These are phyloP conservation scores for Mucor sp. DNA, from an alignment of 371 early-diverging fungal species.

Conservation along the genomic window DNA sequence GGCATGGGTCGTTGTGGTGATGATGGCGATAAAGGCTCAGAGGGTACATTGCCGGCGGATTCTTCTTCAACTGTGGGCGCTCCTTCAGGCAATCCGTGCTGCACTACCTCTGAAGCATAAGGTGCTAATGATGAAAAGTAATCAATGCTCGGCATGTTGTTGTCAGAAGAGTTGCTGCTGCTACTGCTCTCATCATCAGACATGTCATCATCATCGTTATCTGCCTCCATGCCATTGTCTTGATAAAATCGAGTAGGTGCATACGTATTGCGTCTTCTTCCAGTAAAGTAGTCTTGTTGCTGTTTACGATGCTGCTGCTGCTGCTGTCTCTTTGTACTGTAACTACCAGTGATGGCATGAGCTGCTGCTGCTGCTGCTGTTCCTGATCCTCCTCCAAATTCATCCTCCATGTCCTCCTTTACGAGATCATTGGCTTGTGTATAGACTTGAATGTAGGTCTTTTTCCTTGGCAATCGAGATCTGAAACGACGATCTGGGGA, in stretches of 20 bases:
- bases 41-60: neutral
- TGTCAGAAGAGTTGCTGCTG: slow-evolving; percentile 16
- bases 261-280: slow-evolving; percentile 28
- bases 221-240: slow-evolving; percentile 38
- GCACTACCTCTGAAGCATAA: slow-evolving; percentile 22
- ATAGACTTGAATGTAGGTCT: slow-evolving; percentile 67
- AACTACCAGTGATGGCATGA: neutral
- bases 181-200: slow-evolving; percentile 34
- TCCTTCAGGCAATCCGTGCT: slow-evolving; percentile 4
- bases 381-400: slow-evolving; percentile 25
- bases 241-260: slow-evolving; percentile 7
- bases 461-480: slow-evolving; percentile 47
- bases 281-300: slow-evolving; percentile 2
- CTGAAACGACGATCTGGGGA: slow-evolving; percentile 23
- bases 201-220: slow-evolving; percentile 28
- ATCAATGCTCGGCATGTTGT: slow-evolving; percentile 15
- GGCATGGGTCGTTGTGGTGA: neutral
- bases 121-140: slow-evolving; percentile 48
- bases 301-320: neutral
- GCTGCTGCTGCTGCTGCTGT: neutral
- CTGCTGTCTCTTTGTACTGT: neutral
- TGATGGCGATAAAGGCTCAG: neutral
- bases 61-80: neutral
- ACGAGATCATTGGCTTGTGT: slow-evolving; percentile 64
- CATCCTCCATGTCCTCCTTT: slow-evolving; percentile 66